Evolutionary conservation across 2,329 filamentous ascomycete species (phyloP), one percentile per base, ranked within the genome.

Genomic region (Sclerotinia nivalis): DNA sequence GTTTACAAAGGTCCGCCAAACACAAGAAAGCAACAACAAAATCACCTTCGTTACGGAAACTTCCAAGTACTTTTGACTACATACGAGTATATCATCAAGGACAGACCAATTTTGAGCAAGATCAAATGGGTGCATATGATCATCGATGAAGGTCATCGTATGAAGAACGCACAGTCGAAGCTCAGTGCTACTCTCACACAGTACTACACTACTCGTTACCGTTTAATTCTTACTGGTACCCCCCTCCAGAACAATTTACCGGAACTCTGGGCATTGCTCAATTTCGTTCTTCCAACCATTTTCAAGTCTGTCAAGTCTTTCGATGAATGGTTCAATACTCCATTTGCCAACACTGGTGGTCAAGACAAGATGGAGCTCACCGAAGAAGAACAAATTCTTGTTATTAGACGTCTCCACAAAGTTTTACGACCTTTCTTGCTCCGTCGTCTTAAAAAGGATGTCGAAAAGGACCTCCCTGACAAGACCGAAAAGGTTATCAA

Each of bases 81-180:
- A 0, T 99, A 99, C 82, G 96, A 99, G 80, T 99, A 98, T 83
- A 96, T 99, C 82, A 99, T 99, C 87, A 99, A 98, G 83, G 96
- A 99, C 78, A 89, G 96, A 49, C 95, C 95, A 0, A 86, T 99
- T 75, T 84, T 99, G 18, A 96, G 93, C 84, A 98, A 98, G 85
- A 95, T 99, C 82, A 98, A 98, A 82, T 99, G 96, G 96, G 91
- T 97, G 77, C 96, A 99, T 83, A 98, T 99, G 96, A 98, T 99
- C 76, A 96, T 99, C 74, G 96, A 99, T 77, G 96, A 99, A 84
- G 96, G 96, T 82, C 96, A 99, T 81, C 93, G 96, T 80, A 99
- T 99, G 96, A 99, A 99, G 87, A 99, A 99, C 81, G 87, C 93
- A 43, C 91, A 96, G 76, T 99, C 96, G 13, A 99, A 99, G 83